Evolutionary conservation across 495 filamentous ascomycete species (phyloP).

Genomic region (Apiosordaria backusii): DNA sequence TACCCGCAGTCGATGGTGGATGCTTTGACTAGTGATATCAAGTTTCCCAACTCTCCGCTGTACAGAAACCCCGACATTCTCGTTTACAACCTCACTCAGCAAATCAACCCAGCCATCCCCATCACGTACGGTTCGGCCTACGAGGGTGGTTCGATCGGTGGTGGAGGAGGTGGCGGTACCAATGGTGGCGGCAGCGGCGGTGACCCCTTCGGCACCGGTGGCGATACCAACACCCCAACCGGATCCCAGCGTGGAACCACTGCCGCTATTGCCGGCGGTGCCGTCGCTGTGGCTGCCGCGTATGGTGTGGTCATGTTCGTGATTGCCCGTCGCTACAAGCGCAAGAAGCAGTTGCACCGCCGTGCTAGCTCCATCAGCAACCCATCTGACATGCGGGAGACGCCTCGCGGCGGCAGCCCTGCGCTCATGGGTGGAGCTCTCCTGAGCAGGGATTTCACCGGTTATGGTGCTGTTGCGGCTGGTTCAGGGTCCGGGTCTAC

Average conservation of each 20-base stretch:
- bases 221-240: slow-evolving; percentile 21
- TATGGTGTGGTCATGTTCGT: slow-evolving; percentile 99
- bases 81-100: slow-evolving; percentile 63
- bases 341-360: slow-evolving; percentile 73
- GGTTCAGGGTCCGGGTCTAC: background rate
- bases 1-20: slow-evolving; percentile 65
- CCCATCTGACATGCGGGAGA: slow-evolving; percentile 51
- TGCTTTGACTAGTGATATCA: slow-evolving; percentile 59
- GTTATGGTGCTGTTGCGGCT: slow-evolving; percentile 44
- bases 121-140: slow-evolving; percentile 50
- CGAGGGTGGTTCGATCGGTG: slow-evolving; percentile 24
- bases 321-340: slow-evolving; percentile 88
- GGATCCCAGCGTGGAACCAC: slow-evolving; percentile 64
- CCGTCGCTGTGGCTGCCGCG: slow-evolving; percentile 74
- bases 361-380: slow-evolving; percentile 66
- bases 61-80: slow-evolving; percentile 63
- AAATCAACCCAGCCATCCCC: slow-evolving; percentile 84
- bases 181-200: slow-evolving; percentile 15
- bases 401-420: slow-evolving; percentile 53
- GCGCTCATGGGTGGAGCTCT: slow-evolving; percentile 54
- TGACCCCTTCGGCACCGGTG: slow-evolving; percentile 40
- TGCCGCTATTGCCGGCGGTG: slow-evolving; percentile 77
- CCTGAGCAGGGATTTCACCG: slow-evolving; percentile 46
- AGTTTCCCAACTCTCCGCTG: slow-evolving; percentile 63
- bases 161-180: slow-evolving; percentile 23